Percentiles rank a stretch among this genome's conserved stretches.
phyloP scores from a whole-genome alignment of 768 basidiomycete species.

The Coprinopsis sp. region DNA sequence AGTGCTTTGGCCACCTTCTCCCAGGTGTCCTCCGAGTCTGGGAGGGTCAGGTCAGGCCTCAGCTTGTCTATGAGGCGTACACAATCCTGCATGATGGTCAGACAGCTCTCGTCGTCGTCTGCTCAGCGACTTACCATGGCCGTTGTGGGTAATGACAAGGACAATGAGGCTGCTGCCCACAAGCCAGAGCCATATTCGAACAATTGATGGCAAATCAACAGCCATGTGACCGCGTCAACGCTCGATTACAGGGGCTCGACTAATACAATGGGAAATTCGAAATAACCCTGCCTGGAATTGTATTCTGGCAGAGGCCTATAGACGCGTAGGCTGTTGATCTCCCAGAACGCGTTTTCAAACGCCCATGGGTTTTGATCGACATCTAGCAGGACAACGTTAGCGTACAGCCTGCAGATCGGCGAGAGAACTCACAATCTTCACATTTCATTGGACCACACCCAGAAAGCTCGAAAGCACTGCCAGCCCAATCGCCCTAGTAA shows the following conservation, averaged over 20 bases:
- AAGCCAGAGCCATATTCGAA: not conserved
- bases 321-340: slow-evolving; percentile 54
- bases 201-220: not conserved
- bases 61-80: slow-evolving; percentile 32
- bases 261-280: not conserved
- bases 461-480: slow-evolving; percentile 32
- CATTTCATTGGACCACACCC: slow-evolving; percentile 40
- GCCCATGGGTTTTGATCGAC: slow-evolving; percentile 55
- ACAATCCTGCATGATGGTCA: slow-evolving; percentile 4
- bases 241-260: not conserved
- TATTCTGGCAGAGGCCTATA: slow-evolving; percentile 31
- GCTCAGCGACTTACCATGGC: no score
- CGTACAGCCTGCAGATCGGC: not conserved
- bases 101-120: no score
- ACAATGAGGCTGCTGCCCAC: not conserved
- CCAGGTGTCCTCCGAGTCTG: slow-evolving; percentile 81
- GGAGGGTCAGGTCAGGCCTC: slow-evolving; percentile 34
- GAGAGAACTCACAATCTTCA: slow-evolving; percentile 38
- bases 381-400: slow-evolving; percentile 26
- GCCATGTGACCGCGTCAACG: slow-evolving; percentile 7
- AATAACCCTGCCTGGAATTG: no score
- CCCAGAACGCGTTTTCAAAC: slow-evolving; percentile 67
- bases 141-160: no score
- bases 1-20: slow-evolving; percentile 57
- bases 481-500: slow-evolving; percentile 51